Evolutionary conservation across 1,284 basidiomycete species (phyloP).

Genomic region (Xerocomus minutiporus): DNA sequence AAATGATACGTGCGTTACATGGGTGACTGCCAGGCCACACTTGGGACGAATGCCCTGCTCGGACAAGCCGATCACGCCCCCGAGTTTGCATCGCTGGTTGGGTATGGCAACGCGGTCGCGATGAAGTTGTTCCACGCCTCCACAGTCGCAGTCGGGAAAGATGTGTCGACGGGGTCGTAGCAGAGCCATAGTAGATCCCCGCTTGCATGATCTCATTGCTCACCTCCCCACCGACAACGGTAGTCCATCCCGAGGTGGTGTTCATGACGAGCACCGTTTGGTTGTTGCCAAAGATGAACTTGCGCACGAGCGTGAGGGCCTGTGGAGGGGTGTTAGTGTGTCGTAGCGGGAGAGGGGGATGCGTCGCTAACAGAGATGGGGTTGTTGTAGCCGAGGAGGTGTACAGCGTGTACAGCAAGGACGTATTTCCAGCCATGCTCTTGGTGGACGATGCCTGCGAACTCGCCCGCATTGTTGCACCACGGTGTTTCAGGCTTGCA

Average conservation of each 20-base stretch:
- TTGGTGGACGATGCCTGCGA: slow-evolving; percentile 67
- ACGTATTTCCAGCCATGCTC: slow-evolving; percentile 66
- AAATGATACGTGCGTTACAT: too few relatives aligned
- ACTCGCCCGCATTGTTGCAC: slow-evolving; percentile 52
- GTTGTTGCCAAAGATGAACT: slow-evolving; percentile 57
- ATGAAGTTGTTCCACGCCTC: slow-evolving; percentile 52
- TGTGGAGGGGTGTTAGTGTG: slow-evolving; percentile 18
- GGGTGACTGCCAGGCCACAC: too few relatives aligned
- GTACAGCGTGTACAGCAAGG: slow-evolving; percentile 53
- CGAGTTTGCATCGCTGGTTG: neutral
- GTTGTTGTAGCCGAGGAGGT: slow-evolving; percentile 48
- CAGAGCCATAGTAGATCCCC: slow-evolving; percentile 50
- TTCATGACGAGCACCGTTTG: slow-evolving; percentile 45
- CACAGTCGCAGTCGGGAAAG: slow-evolving; percentile 51
- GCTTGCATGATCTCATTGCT: slow-evolving; percentile 43
- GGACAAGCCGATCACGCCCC: neutral
- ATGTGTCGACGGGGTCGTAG: slow-evolving; percentile 46
- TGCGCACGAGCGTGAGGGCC: slow-evolving; percentile 53
- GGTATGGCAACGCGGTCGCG: slow-evolving; percentile 9
- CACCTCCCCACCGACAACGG: slow-evolving; percentile 54
- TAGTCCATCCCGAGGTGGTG: slow-evolving; percentile 16
- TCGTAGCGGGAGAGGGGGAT: neutral
- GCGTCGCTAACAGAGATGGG: slow-evolving; percentile 47
- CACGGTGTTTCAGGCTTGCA: slow-evolving; percentile 61
- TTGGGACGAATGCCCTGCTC: neutral